Percentiles rank a stretch among this genome's conserved stretches.
Evolutionary conservation across 2,329 filamentous ascomycete genomes (phyloP).

Genomic region (Ceratocystis destructans): DNA sequence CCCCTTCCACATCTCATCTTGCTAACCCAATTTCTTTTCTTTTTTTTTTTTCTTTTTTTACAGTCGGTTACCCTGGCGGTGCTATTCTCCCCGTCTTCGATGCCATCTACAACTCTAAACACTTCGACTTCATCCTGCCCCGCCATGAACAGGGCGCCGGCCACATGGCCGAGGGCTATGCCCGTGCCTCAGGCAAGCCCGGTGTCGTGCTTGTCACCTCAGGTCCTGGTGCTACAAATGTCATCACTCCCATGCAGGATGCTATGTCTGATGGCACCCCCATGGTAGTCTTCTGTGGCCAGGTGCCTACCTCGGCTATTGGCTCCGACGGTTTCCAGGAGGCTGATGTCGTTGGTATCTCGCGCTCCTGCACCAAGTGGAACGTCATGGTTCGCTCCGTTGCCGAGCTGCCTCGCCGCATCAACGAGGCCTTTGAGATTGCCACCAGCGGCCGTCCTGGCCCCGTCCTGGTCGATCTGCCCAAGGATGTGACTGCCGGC

Average conservation of each 20-base stretch:
- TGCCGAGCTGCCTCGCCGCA: constrained; percentile 79
- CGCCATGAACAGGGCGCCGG: constrained; percentile 95
- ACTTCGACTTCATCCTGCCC: constrained; percentile 92
- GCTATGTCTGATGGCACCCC: constrained; percentile 90
- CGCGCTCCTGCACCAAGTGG: constrained; percentile 93
- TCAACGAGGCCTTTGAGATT: constrained; percentile 97
- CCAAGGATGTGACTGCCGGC: constrained; percentile 88
- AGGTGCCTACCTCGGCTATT: constrained; percentile 81
- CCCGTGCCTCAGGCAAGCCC: constrained; percentile 80
- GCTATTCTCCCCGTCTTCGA: constrained; percentile 97
- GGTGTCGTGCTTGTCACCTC: constrained; percentile 96
- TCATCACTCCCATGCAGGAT: constrained; percentile 92
- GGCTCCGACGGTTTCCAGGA: constrained; percentile 96
- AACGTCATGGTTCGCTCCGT: constrained; percentile 97
- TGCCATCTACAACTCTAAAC: constrained; percentile 93
- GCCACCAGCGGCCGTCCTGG: constrained; percentile 87
- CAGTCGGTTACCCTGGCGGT: constrained; percentile 82
- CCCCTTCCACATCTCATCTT: not conserved
- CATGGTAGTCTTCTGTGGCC: constrained; percentile 88
- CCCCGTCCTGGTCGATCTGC: constrained; percentile 87
- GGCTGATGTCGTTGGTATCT: constrained; percentile 87
- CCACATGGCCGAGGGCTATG: constrained; percentile 97
- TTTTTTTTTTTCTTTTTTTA: not conserved
- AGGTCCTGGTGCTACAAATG: constrained; percentile 90
- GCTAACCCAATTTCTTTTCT: not conserved